A percentile compares a stretch with the other conserved stretches of the same genome.
These are phyloP conservation scores for Xylaria multiplex DNA, from an alignment of 2,329 filamentous ascomycete species.

Conservation along the genomic window DNA sequence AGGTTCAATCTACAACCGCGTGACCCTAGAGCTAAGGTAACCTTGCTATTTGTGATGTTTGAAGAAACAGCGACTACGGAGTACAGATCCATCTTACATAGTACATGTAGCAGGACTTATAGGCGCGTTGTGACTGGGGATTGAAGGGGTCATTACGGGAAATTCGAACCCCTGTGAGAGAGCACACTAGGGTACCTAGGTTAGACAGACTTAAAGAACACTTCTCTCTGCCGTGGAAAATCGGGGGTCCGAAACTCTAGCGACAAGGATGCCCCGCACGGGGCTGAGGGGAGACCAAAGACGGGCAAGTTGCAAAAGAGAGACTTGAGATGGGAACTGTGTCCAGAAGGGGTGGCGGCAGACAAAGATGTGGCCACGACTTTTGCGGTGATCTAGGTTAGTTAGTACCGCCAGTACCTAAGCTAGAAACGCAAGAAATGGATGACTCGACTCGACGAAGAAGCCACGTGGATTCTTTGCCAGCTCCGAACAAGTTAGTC, in stretches of 20 bases:
- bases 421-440: neutral
- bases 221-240: neutral
- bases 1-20: neutral
- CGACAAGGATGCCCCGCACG: conserved; percentile 45
- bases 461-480: conserved; percentile 24
- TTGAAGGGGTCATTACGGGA: neutral
- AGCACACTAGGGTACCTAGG: neutral
- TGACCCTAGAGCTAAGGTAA: neutral
- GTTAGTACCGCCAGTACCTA: too few relatives aligned
- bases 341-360: neutral
- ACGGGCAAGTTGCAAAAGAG: neutral
- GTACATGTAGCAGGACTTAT: too few relatives aligned
- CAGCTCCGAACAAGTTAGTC: too few relatives aligned
- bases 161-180: neutral
- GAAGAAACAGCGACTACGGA: too few relatives aligned
- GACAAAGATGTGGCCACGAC: too few relatives aligned
- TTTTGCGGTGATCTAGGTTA: too few relatives aligned
- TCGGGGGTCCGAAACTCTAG: neutral
- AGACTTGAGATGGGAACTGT: neutral
- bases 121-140: neutral
- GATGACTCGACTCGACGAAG: conserved; percentile 12
- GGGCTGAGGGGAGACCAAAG: conserved; percentile 11
- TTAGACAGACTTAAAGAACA: too few relatives aligned
- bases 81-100: too few relatives aligned
- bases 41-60: too few relatives aligned